Percentiles rank a stretch among this genome's conserved stretches.
phyloP scores from a whole-genome alignment of 1,139 yeast species.

The Hyphopichia buzzinii region DNA sequence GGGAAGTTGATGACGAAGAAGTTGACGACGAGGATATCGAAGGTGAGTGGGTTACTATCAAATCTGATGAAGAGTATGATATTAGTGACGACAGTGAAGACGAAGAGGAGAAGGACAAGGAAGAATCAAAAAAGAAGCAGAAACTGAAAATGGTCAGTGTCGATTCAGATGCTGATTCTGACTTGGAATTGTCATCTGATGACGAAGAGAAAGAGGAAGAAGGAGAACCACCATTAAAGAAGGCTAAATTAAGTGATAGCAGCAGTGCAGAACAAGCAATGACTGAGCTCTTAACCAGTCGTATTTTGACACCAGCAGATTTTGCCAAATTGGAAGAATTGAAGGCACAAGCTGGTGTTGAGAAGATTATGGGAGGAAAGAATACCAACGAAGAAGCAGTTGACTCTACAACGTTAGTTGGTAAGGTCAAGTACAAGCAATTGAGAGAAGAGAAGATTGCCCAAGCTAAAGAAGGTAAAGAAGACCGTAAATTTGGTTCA shows the following conservation, averaged over 20 bases:
- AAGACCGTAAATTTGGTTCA: conserved; percentile 87
- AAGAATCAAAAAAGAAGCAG: conserved; percentile 14
- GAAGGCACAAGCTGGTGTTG: conserved; percentile 78
- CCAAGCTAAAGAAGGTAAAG: conserved; percentile 84
- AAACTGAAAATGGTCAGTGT: conserved; percentile 17
- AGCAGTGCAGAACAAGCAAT: conserved; percentile 43
- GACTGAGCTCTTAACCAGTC: conserved; percentile 63
- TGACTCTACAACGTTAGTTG: conserved; percentile 76
- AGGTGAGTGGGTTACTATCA: conserved; percentile 61
- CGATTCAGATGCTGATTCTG: conserved; percentile 31
- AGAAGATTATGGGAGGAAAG: conserved; percentile 61
- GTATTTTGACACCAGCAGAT: conserved; percentile 94
- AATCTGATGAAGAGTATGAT: conserved; percentile 58
- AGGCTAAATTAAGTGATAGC: conserved; percentile 14
- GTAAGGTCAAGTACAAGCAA: conserved; percentile 82
- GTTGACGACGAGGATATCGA: conserved; percentile 59
- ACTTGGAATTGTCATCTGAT: conserved; percentile 25
- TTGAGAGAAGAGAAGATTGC: conserved; percentile 88
- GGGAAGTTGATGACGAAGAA: conserved; percentile 49
- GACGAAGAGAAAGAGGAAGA: conserved; percentile 22
- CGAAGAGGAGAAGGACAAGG: conserved; percentile 18
- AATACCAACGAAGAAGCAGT: conserved; percentile 78
- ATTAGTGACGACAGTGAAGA: conserved; percentile 52
- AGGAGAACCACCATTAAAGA: conserved; percentile 25
- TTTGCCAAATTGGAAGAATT: conserved; percentile 92